Conservation (phyloP, 106 monocot species). For the Narthecium ossifragum region DNA sequence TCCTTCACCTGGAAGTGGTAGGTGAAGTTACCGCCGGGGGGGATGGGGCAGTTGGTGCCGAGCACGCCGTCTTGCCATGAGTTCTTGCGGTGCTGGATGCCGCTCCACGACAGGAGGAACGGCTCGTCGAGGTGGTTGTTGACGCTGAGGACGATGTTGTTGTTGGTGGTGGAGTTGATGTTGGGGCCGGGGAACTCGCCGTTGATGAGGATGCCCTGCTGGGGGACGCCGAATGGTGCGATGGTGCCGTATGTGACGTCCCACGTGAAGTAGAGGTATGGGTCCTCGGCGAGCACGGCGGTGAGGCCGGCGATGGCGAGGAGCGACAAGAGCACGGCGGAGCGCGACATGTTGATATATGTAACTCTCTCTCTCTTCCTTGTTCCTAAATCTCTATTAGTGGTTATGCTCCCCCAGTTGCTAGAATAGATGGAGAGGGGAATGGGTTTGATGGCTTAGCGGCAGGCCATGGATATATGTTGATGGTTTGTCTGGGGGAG, state of each 20-base stretch:
- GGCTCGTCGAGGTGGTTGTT: constrained; percentile 53
- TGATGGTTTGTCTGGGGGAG: no score
- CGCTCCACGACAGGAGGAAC: constrained; percentile 42
- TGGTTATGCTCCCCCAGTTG: no score
- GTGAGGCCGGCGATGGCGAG: background rate
- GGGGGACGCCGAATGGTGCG: constrained; percentile 27
- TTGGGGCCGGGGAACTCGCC: constrained; percentile 39
- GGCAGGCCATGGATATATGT: background rate
- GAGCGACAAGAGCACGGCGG: background rate
- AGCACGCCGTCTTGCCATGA: constrained; percentile 79
- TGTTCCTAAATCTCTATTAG: no score
- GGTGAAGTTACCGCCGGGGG: constrained; percentile 55
- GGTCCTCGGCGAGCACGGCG: constrained; percentile 18
- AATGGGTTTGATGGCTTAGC: background rate
- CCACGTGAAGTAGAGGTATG: constrained; percentile 37
- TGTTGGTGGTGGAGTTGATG: constrained; percentile 38
- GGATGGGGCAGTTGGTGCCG: constrained; percentile 83
- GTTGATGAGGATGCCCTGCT: constrained; percentile 34
- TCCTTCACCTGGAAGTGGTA: constrained; percentile 86
- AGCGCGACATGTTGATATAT: background rate
- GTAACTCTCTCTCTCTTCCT: background rate
- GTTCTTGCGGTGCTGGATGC: constrained; percentile 82
- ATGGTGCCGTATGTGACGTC: constrained; percentile 27
- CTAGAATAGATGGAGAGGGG: background rate
- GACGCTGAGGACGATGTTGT: constrained; percentile 34